Percentiles rank a stretch among this genome's conserved stretches.
These are phyloP conservation scores for Raphanus hybrid DNA, from an alignment of 441 rosid genomes.

Conservation along the genomic window DNA sequence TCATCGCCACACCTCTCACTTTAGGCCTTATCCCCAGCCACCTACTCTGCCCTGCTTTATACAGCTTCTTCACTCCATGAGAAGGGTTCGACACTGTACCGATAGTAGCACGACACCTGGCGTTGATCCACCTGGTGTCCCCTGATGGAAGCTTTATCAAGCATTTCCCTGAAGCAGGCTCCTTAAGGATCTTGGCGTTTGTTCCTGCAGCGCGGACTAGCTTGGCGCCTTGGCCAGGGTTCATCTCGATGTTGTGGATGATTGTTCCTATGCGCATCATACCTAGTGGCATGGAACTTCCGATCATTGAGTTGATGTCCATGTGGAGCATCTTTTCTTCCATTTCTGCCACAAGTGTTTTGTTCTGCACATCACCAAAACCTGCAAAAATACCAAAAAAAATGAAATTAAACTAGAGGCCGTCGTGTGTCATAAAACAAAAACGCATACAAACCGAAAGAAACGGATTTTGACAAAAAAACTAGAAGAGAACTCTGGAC, in stretches of 20 bases:
- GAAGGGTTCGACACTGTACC: constrained; percentile 76
- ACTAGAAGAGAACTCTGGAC: constrained; percentile 11
- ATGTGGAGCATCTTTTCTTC: constrained; percentile 67
- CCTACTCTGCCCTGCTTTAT: constrained; percentile 87
- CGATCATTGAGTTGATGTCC: constrained; percentile 76
- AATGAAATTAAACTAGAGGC: neutral
- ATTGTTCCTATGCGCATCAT: constrained; percentile 84
- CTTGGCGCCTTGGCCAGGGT: constrained; percentile 86
- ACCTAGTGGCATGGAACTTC: constrained; percentile 81
- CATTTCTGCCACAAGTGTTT: constrained; percentile 57
- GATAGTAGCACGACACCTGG: constrained; percentile 76
- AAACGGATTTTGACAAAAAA: neutral
- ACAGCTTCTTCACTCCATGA: constrained; percentile 66
- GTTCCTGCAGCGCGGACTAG: constrained; percentile 88
- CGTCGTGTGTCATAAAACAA: neutral
- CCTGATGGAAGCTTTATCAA: constrained; percentile 80
- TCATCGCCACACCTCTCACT: constrained; percentile 95
- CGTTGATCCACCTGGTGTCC: constrained; percentile 61
- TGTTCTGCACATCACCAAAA: constrained; percentile 41
- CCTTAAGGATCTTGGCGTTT: constrained; percentile 81
- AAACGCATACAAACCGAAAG: neutral
- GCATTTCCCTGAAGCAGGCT: constrained; percentile 58
- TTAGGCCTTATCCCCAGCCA: constrained; percentile 87
- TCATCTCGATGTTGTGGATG: constrained; percentile 85
- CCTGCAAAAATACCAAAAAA: constrained; percentile 26